Evolutionary conservation across 2,329 filamentous ascomycete species (phyloP).

Genomic region (Fusarium sublunatum): DNA sequence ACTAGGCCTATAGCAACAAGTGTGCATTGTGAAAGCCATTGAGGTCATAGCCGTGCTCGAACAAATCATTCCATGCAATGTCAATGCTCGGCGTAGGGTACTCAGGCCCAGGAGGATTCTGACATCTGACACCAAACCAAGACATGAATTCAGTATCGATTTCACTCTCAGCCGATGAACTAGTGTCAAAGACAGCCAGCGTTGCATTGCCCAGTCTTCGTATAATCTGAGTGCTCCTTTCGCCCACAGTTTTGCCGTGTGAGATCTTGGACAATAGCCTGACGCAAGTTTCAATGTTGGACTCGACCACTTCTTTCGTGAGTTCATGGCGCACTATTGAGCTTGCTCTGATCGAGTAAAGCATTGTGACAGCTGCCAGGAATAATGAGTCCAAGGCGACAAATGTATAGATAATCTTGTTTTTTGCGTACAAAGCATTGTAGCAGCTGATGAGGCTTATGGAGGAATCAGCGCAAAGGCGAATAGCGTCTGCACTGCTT

Average conservation of each 20-base stretch:
- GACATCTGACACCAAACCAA: constrained; percentile 41
- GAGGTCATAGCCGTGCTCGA: constrained; percentile 40
- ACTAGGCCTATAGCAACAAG: constrained; percentile 20
- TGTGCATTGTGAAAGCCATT: constrained; percentile 35
- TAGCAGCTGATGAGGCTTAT: constrained; percentile 44
- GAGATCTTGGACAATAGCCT: constrained; percentile 38
- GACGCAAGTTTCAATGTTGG: constrained; percentile 38
- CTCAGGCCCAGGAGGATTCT: constrained; percentile 34
- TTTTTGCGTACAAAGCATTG: constrained; percentile 39
- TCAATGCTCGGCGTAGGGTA: constrained; percentile 42
- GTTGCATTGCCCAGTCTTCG: constrained; percentile 38
- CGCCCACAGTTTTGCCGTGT: constrained; percentile 35
- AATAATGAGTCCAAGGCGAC: constrained; percentile 36
- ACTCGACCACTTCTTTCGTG: constrained; percentile 37
- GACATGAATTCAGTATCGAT: constrained; percentile 44
- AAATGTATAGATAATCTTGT: constrained; percentile 41
- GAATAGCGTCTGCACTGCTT: constrained; percentile 40
- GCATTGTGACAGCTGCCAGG: constrained; percentile 41
- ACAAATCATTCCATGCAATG: constrained; percentile 41
- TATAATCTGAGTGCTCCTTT: constrained; percentile 36
- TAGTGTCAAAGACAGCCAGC: constrained; percentile 34
- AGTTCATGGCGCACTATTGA: constrained; percentile 29
- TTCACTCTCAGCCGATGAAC: constrained; percentile 27
- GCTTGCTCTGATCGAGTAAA: constrained; percentile 37
- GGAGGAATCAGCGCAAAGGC: constrained; percentile 39